Conservation (phyloP, 2,329 filamentous ascomycete genomes). For the Neophaeococcomyces mojaviensis region DNA sequence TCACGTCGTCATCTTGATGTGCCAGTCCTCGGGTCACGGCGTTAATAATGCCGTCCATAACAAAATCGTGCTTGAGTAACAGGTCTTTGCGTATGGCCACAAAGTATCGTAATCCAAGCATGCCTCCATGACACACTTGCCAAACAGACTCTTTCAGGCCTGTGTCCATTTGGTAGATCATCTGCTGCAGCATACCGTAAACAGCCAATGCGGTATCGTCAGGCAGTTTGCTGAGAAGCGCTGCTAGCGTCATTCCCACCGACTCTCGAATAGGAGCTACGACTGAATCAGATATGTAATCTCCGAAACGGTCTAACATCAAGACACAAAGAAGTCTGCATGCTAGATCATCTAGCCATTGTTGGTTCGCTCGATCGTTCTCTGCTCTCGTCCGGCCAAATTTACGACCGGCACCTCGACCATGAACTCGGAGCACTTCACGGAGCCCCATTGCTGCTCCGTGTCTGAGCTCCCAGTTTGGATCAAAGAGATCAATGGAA, state of each 20-base stretch:
- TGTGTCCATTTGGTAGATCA: constrained; percentile 86
- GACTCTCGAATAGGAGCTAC: constrained; percentile 94
- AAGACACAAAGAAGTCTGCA: constrained; percentile 91
- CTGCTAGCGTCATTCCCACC: constrained; percentile 86
- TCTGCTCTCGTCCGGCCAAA: constrained; percentile 62
- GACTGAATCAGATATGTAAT: constrained; percentile 95
- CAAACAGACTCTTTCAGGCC: constrained; percentile 68
- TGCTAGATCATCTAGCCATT: constrained; percentile 90
- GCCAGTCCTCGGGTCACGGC: constrained; percentile 92
- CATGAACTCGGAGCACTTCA: constrained; percentile 87
- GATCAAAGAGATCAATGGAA: constrained; percentile 86
- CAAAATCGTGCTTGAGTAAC: constrained; percentile 69
- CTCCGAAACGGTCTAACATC: constrained; percentile 94
- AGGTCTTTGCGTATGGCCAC: constrained; percentile 92
- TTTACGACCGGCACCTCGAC: constrained; percentile 72
- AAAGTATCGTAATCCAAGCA: constrained; percentile 92
- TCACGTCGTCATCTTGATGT: constrained; percentile 88
- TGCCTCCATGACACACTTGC: constrained; percentile 95
- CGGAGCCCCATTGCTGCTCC: constrained; percentile 91
- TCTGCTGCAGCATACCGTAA: constrained; percentile 74
- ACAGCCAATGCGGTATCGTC: constrained; percentile 71
- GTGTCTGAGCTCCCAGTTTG: constrained; percentile 90
- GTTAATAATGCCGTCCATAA: constrained; percentile 87
- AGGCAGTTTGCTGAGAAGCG: constrained; percentile 76
- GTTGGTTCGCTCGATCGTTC: constrained; percentile 72